Conservation (phyloP, 305 asterid species). For the Rubia tinctorum region DNA sequence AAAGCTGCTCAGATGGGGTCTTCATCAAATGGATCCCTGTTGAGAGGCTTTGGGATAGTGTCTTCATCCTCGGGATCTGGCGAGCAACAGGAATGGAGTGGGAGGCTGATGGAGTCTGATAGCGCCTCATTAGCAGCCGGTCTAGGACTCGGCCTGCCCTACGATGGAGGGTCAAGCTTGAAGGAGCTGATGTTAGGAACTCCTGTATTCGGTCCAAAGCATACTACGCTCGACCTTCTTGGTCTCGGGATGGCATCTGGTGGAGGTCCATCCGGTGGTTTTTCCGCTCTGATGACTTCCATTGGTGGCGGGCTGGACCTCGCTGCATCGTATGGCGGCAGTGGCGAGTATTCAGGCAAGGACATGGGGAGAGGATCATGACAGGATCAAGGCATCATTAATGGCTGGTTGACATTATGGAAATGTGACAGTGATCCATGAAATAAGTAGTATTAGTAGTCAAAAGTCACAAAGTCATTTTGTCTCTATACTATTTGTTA, state of each 20-base stretch:
- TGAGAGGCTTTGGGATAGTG: conserved; percentile 68
- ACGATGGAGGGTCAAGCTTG: conserved; percentile 69
- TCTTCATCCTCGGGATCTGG: conserved; percentile 46
- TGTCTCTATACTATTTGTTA: neutral
- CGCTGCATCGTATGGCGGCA: conserved; percentile 37
- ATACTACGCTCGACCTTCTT: conserved; percentile 84
- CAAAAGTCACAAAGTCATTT: conserved; percentile 6
- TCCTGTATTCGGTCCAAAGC: conserved; percentile 80
- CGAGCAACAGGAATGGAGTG: conserved; percentile 46
- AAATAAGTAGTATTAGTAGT: conserved; percentile 6
- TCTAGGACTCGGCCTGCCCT: conserved; percentile 68
- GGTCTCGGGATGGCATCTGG: conserved; percentile 94
- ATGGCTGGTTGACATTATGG: conserved; percentile 12
- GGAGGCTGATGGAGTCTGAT: conserved; percentile 41
- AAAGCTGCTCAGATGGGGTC: conserved; percentile 92
- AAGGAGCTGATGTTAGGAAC: conserved; percentile 89
- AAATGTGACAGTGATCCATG: conserved; percentile 13
- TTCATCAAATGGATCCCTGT: conserved; percentile 59
- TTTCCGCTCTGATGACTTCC: conserved; percentile 68
- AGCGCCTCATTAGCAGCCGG: conserved; percentile 50
- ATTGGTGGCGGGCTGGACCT: conserved; percentile 57
- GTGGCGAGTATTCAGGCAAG: conserved; percentile 46
- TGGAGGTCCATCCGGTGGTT: conserved; percentile 56
- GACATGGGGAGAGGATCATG: conserved; percentile 43
- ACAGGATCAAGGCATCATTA: conserved; percentile 2